Evolutionary conservation across 352 stramenopile species (phyloP).

Genomic region (Globisporangium nodosum): DNA sequence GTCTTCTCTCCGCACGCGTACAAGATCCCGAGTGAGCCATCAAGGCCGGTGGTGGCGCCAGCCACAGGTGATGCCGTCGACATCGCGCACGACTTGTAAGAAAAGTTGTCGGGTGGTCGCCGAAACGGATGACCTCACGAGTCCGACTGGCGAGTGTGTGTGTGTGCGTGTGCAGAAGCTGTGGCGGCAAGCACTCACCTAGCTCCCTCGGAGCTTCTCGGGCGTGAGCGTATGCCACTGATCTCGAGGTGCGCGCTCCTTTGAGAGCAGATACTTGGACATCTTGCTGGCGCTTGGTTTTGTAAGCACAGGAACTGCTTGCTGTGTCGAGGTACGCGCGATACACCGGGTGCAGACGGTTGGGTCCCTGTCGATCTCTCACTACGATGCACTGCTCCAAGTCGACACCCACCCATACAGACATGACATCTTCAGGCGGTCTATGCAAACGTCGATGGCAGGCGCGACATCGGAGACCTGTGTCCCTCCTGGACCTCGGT

Average conservation of each 20-base stretch:
- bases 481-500: too few relatives aligned
- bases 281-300: constrained; percentile 47
- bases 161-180: too few relatives aligned
- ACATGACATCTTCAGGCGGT: too few relatives aligned
- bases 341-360: constrained; percentile 49
- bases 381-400: constrained; percentile 41
- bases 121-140: too few relatives aligned
- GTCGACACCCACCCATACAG: background rate
- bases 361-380: constrained; percentile 40
- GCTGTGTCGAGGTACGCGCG: constrained; percentile 45
- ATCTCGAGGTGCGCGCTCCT: constrained; percentile 30
- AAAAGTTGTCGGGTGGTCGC: too few relatives aligned
- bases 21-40: constrained; percentile 40
- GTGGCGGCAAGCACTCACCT: constrained; percentile 15
- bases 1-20: constrained; percentile 42
- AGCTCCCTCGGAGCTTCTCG: constrained; percentile 57
- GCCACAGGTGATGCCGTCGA: too few relatives aligned
- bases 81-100: too few relatives aligned
- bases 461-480: too few relatives aligned
- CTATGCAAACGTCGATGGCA: too few relatives aligned
- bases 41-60: constrained; percentile 4
- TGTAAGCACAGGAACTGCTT: constrained; percentile 49
- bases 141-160: too few relatives aligned
- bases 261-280: constrained; percentile 56
- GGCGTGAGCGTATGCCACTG: constrained; percentile 35